Evolutionary conservation across 805 yeast genomes (phyloP).

Genomic region (Teunomyces cretensis): DNA sequence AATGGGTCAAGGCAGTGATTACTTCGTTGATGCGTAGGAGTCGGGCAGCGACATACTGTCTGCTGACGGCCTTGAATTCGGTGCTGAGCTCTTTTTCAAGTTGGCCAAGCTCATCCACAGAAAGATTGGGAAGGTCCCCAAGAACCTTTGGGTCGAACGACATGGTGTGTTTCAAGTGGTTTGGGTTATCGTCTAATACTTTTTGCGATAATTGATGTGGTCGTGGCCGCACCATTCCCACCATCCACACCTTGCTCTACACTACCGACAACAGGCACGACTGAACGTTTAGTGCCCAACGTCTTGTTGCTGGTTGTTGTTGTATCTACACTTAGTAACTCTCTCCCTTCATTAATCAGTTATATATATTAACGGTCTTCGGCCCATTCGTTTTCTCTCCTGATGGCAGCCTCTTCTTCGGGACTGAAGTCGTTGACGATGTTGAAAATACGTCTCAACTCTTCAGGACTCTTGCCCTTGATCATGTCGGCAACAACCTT

Average conservation of each 20-base stretch:
- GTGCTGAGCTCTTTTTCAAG: constrained; percentile 2
- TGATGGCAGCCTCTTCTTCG: constrained; percentile 84
- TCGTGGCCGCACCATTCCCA: neutral
- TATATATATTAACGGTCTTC: constrained; percentile 60
- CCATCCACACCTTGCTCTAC: too few relatives aligned
- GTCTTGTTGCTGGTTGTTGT: too few relatives aligned
- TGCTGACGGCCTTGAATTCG: constrained; percentile 26
- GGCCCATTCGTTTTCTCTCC: constrained; percentile 90
- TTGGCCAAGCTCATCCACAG: constrained; percentile 4
- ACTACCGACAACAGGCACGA: too few relatives aligned
- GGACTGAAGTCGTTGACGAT: constrained; percentile 82
- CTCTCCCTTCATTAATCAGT: too few relatives aligned
- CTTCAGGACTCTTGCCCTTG: constrained; percentile 76
- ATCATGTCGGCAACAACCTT: constrained; percentile 84
- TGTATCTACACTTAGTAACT: too few relatives aligned
- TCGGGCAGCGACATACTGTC: constrained; percentile 27
- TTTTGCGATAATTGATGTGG: neutral
- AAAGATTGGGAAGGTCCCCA: neutral
- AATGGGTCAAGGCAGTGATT: constrained; percentile 21
- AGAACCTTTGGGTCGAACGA: constrained; percentile 2
- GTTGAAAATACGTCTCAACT: constrained; percentile 75
- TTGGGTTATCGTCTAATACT: too few relatives aligned
- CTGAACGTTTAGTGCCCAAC: too few relatives aligned
- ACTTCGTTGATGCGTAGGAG: constrained; percentile 28
- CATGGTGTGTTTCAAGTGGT: neutral